phyloP scores from a whole-genome alignment of 345 rosid genomes.

The Hypericum androsaemum region DNA sequence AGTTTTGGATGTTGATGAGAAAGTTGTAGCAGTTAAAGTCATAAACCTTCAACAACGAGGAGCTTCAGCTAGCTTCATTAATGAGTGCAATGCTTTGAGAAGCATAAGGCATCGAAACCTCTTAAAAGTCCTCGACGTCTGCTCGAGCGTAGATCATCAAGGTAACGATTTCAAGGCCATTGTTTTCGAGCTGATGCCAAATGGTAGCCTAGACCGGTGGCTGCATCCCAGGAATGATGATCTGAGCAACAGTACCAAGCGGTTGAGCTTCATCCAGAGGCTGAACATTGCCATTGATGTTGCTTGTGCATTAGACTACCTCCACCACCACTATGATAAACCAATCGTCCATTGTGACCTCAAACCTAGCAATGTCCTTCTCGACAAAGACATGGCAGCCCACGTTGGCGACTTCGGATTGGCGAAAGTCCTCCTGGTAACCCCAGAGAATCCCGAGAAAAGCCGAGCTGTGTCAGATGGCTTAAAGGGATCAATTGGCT shows the following conservation, averaged over 20 bases:
- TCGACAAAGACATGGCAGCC: slow-evolving; percentile 20
- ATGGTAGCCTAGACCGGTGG: slow-evolving; percentile 20
- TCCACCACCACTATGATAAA: slow-evolving; percentile 16
- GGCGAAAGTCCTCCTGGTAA: slow-evolving; percentile 19
- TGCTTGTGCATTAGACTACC: slow-evolving; percentile 27
- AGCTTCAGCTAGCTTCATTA: slow-evolving; percentile 18
- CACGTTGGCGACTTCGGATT: slow-evolving; percentile 28
- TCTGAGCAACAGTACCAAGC: neutral
- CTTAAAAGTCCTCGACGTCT: slow-evolving; percentile 8
- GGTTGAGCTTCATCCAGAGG: slow-evolving; percentile 16
- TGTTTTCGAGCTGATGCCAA: slow-evolving; percentile 20
- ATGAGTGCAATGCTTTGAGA: slow-evolving; percentile 18
- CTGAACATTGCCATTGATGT: slow-evolving; percentile 22
- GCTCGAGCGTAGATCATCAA: slow-evolving; percentile 18
- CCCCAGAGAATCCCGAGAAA: neutral
- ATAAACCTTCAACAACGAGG: slow-evolving; percentile 21
- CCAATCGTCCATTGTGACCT: slow-evolving; percentile 26
- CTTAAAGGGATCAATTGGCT: slow-evolving; percentile 26
- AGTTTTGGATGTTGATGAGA: neutral
- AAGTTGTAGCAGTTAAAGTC: slow-evolving; percentile 15
- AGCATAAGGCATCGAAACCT: slow-evolving; percentile 19
- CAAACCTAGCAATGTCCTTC: slow-evolving; percentile 27
- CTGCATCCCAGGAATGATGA: slow-evolving; percentile 10
- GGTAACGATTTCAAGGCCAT: slow-evolving; percentile 23
- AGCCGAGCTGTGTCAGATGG: slow-evolving; percentile 9